Base-by-base conservation (phyloP, 140 eudicot genomes). In the Artemisia princeps region DNA sequence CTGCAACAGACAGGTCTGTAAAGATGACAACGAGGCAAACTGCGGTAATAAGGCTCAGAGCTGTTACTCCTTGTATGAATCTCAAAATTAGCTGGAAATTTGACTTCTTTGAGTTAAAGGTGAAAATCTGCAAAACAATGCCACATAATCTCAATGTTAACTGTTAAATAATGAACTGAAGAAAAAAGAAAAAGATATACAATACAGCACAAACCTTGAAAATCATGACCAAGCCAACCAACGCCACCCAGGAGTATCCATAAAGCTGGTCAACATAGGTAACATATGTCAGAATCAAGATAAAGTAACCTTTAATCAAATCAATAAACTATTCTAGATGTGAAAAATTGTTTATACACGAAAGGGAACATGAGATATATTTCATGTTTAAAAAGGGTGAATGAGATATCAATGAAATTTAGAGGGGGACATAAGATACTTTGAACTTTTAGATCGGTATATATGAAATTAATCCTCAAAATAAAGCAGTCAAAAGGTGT, bases 161-260 rank as follows among this genome's bases (percentile, higher is more conserved):
- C 15, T 2, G 57, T 26, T 4, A 48, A 20, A 22, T 2, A 60
- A 52, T 40, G 10, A 58, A 51, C 17, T 0, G 33, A 12, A 19
- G 10, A 58, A 22, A 10, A 24, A 15, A 24, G 51, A 55, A 0
- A 73, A n/a, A 33, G 10, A 56, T 28, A 55, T 33, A 55, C 8
- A 60, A 60, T 17, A 40, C 2, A 54, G 37, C 9, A 33, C 77
- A 49, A 55, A 92, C 98, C 98, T 92, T 92, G 65, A 86, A 92
- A 64, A 92, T 81, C 75, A 92, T 70, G 63, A 85, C 96, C 15
- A 92, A 55, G 58, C 82, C 96, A 44, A 67, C 79, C 60, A 92
- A 83, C 53, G 77, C 96, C 67, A 84, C 80, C 98, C 96, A 88
- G 50, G 96, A 92, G 86, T 79, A 82, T 71, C 98, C 96, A 78